These are phyloP conservation scores for Hypoxylon sp. DNA, from an alignment of 2,329 filamentous ascomycete species.

Conservation along the genomic window DNA sequence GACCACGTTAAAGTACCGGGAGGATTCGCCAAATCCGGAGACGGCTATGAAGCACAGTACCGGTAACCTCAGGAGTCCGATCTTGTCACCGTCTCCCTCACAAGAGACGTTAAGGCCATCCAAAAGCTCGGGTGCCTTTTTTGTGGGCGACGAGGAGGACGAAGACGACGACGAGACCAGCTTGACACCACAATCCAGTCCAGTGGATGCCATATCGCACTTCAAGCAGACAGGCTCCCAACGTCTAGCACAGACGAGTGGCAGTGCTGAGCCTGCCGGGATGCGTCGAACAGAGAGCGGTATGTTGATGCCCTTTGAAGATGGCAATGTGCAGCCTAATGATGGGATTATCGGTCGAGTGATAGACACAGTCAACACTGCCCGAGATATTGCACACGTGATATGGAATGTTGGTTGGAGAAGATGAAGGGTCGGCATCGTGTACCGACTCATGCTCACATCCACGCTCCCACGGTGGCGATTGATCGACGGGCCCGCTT, in stretches of 20 bases:
- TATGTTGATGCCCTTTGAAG: constrained; percentile 90
- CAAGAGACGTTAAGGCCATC: constrained; percentile 82
- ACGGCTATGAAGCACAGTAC: constrained; percentile 69
- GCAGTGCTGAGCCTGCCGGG: constrained; percentile 62
- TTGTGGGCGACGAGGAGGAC: constrained; percentile 67
- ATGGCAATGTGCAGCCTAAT: constrained; percentile 68
- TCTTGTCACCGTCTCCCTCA: constrained; percentile 76
- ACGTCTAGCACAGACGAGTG: constrained; percentile 57
- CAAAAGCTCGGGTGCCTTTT: constrained; percentile 69
- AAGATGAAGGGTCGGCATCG: constrained; percentile 50
- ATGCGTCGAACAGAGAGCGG: constrained; percentile 83
- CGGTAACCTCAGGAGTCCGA: constrained; percentile 55
- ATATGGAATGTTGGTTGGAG: constrained; percentile 76
- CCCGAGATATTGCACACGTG: constrained; percentile 73
- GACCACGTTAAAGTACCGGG: constrained; percentile 85
- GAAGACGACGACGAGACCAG: constrained; percentile 63
- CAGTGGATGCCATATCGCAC: constrained; percentile 27
- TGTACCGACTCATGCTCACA: background rate
- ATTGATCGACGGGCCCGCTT: background rate
- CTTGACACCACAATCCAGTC: constrained; percentile 42
- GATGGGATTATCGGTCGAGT: constrained; percentile 78
- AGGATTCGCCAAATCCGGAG: constrained; percentile 75
- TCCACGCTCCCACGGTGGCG: background rate
- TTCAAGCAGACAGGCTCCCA: constrained; percentile 49
- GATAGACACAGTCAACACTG: constrained; percentile 80